phyloP scores from a whole-genome alignment of 495 filamentous ascomycete genomes.

The Penicillium pancosmium region DNA sequence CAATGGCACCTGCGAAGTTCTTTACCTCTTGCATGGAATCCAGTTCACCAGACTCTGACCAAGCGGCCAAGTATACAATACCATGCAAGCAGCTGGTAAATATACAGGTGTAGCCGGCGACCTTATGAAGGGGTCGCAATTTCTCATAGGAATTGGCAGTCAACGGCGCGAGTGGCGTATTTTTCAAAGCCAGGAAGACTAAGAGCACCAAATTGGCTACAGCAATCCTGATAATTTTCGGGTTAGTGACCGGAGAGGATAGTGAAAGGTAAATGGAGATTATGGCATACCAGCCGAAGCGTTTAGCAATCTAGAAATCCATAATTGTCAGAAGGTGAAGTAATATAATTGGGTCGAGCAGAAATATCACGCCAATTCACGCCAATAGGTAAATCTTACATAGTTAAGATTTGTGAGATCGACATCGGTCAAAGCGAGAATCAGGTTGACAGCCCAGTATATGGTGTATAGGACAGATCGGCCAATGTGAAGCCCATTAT shows the following conservation, averaged over 20 bases:
- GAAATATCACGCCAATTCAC: background rate
- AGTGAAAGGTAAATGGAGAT: background rate
- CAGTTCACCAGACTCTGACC: slow-evolving; percentile 26
- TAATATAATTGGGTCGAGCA: background rate
- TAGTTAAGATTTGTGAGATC: background rate
- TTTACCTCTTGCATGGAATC: slow-evolving; percentile 28
- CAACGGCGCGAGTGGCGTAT: slow-evolving; percentile 59
- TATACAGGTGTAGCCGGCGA: slow-evolving; percentile 57
- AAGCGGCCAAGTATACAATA: slow-evolving; percentile 44
- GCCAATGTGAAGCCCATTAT: slow-evolving; percentile 26
- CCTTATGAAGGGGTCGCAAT: slow-evolving; percentile 60
- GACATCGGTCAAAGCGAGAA: slow-evolving; percentile 40
- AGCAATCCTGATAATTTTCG: slow-evolving; percentile 45
- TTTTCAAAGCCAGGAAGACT: slow-evolving; percentile 61
- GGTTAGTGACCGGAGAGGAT: background rate
- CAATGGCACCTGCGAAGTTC: slow-evolving; percentile 47
- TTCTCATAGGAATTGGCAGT: slow-evolving; percentile 61
- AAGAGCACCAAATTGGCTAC: slow-evolving; percentile 54
- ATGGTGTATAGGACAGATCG: slow-evolving; percentile 49
- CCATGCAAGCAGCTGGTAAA: slow-evolving; percentile 45
- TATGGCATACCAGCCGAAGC: slow-evolving; percentile 8
- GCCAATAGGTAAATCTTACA: background rate
- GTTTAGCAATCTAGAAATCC: slow-evolving; percentile 5
- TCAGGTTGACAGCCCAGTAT: slow-evolving; percentile 53
- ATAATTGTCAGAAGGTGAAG: background rate